Percentiles rank a stretch among this genome's conserved stretches.
These are phyloP conservation scores for Cladosporium sp. DNA, from an alignment of 2,329 filamentous ascomycete genomes.

Conservation along the genomic window DNA sequence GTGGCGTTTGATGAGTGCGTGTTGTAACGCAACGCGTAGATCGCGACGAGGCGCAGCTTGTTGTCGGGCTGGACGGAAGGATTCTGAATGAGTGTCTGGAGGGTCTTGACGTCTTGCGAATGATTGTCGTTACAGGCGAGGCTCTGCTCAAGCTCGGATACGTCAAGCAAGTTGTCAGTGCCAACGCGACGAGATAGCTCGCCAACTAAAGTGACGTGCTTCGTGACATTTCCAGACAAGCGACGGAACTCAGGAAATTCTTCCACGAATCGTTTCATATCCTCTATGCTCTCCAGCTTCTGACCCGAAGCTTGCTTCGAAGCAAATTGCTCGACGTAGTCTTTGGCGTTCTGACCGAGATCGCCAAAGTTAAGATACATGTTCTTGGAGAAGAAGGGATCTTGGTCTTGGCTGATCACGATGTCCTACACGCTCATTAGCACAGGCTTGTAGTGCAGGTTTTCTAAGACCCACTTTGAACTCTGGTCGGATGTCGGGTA, in stretches of 20 bases:
- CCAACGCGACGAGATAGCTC: slow-evolving; percentile 86
- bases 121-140: slow-evolving; percentile 97
- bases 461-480: slow-evolving; percentile 48
- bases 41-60: slow-evolving; percentile 81
- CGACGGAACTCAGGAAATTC: slow-evolving; percentile 98
- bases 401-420: slow-evolving; percentile 90
- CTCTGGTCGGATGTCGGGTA: slow-evolving; percentile 79
- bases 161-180: slow-evolving; percentile 81
- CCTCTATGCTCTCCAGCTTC: slow-evolving; percentile 92
- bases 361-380: slow-evolving; percentile 99
- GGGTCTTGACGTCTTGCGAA: slow-evolving; percentile 78
- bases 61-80: slow-evolving; percentile 70
- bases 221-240: slow-evolving; percentile 94
- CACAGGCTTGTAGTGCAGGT: neutral
- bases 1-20: slow-evolving; percentile 79
- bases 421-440: slow-evolving; percentile 56
- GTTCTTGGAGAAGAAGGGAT: slow-evolving; percentile 98
- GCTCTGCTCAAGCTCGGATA: slow-evolving; percentile 94
- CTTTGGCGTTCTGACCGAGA: slow-evolving; percentile 90
- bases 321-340: slow-evolving; percentile 98
- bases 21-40: slow-evolving; percentile 92
- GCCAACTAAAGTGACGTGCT: slow-evolving; percentile 92
- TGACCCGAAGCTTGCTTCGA: slow-evolving; percentile 94
- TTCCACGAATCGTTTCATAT: slow-evolving; percentile 99
- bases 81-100: slow-evolving; percentile 81